A percentile compares a stretch with the other conserved stretches of the same genome.
Conservation (phyloP, 768 basidiomycete genomes). For the Amanita jacksonii region DNA sequence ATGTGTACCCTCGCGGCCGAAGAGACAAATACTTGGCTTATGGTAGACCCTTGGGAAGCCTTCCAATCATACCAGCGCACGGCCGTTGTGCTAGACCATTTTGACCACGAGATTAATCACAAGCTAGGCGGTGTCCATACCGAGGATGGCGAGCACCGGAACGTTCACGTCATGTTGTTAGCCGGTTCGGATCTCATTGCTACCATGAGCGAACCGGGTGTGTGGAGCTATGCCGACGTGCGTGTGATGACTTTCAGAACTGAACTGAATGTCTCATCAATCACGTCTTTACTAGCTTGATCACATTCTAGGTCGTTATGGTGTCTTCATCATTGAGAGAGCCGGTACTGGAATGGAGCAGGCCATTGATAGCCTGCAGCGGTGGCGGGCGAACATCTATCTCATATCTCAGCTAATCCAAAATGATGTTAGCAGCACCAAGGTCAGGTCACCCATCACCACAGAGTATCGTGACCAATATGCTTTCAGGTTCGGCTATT, state of each 20-base stretch:
- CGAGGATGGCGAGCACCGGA: constrained; percentile 63
- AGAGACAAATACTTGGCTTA: constrained; percentile 87
- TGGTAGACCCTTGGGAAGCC: constrained; percentile 98
- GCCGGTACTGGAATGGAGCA: constrained; percentile 89
- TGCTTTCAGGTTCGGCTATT: constrained; percentile 49
- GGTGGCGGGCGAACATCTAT: constrained; percentile 78
- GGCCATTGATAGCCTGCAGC: constrained; percentile 64
- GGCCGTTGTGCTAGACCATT: constrained; percentile 94
- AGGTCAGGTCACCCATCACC: constrained; percentile 36
- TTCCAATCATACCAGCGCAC: constrained; percentile 93
- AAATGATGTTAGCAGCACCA: constrained; percentile 95
- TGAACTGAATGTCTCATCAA: constrained; percentile 9
- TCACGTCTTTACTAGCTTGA: constrained; percentile 52
- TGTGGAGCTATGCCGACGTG: constrained; percentile 93
- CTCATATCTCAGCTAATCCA: constrained; percentile 92
- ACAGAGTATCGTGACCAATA: background rate
- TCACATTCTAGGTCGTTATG: constrained; percentile 92
- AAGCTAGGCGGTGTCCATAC: constrained; percentile 70
- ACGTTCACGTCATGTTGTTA: constrained; percentile 83
- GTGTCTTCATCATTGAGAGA: constrained; percentile 90
- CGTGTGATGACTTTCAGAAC: constrained; percentile 23
- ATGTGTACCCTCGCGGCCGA: constrained; percentile 89
- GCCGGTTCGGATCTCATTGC: constrained; percentile 98
- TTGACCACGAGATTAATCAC: constrained; percentile 90
- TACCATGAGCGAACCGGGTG: constrained; percentile 97